phyloP scores from a whole-genome alignment of 352 stramenopile species.

The Phytopythium litorale region DNA sequence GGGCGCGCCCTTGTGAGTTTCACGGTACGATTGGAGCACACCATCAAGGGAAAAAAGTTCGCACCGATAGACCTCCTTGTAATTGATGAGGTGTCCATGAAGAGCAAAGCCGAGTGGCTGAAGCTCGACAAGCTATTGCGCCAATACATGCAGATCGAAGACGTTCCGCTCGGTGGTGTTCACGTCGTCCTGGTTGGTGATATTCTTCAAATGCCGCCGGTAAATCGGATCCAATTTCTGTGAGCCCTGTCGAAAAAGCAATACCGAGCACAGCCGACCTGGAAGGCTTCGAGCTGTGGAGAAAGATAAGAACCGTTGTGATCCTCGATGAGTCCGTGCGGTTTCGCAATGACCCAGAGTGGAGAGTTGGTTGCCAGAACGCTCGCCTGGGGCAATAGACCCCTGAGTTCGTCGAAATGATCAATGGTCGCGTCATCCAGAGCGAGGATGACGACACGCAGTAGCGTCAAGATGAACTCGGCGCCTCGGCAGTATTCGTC shows the following conservation, averaged over 20 bases:
- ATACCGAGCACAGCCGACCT: background rate
- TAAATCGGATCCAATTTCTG: background rate
- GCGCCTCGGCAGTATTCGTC: too few relatives aligned
- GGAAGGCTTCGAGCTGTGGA: conserved; percentile 10
- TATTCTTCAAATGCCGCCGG: conserved; percentile 7
- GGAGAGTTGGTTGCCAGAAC: conserved; percentile 18
- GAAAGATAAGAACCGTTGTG: background rate
- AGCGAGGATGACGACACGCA: background rate
- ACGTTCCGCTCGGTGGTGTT: conserved; percentile 1
- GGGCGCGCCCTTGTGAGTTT: background rate
- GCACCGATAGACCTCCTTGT: conserved; percentile 1
- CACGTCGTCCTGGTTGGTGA: conserved; percentile 3
- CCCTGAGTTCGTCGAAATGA: conserved; percentile 14
- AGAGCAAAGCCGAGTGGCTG: conserved; percentile 5
- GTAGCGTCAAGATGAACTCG: too few relatives aligned
- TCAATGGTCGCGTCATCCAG: conserved; percentile 10
- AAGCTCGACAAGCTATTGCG: conserved; percentile 4
- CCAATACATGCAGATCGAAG: conserved; percentile 1
- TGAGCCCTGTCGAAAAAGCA: background rate
- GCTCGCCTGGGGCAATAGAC: conserved; percentile 16
- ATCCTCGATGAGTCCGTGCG: conserved; percentile 12
- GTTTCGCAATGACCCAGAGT: conserved; percentile 20
- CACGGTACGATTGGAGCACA: background rate
- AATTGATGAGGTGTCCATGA: conserved; percentile 7
- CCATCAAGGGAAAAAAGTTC: conserved; percentile 1